Base-by-base conservation (phyloP, 1,284 basidiomycete genomes). In the Pascua sp. region DNA sequence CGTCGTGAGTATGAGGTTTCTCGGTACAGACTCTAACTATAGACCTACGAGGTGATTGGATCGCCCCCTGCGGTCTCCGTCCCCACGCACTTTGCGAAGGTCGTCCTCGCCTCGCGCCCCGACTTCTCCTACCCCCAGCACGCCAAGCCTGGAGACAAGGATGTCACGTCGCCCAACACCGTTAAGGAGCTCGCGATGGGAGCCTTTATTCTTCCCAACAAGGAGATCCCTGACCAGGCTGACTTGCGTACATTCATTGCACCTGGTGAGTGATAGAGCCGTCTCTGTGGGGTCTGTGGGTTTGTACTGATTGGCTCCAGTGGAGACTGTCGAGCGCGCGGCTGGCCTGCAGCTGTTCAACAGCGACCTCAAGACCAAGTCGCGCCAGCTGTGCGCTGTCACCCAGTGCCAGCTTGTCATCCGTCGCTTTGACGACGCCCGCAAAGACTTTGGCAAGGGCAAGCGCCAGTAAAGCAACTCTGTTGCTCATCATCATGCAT, bases 1-100 rank as follows among this genome's bases (percentile, higher is more conserved):
- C 54, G 89, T 98, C 65, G 91, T 93, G 66, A 79, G 90, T 83
- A 9, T 2, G 43, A 42, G 11, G 13, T 36, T 32, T 56, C 44
- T 48, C 50, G 38, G 4, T 49, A 16, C 15, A 2, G 24, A n/a
- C 48, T 4, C 49, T 47, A 11, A 36, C 38, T 15, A n/a, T 61
- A 94, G 90, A 86, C 83, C 2, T 86, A 96, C 73, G 92, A 96
- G 82, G 90, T 98, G 43, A 97, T 98, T 63, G 96, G 95, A 0
- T 85, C 83, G 40, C 93, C 91, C 24, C 91, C 92, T 5, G 90
- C 88, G 67, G 82, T 98, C 53, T 81, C 89, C 39, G 96, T 98
- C 8, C 96, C 96, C 0, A 98, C 96, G 5, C 96, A 99, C 74
- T 98, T 98, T 75, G 95, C 95, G 39, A 98, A 98, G 78, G 93